A percentile compares a stretch with the other conserved stretches of the same genome.
These are phyloP conservation scores for Phyllosticta ampelicida DNA, from an alignment of 2,329 filamentous ascomycete species.

Conservation along the genomic window DNA sequence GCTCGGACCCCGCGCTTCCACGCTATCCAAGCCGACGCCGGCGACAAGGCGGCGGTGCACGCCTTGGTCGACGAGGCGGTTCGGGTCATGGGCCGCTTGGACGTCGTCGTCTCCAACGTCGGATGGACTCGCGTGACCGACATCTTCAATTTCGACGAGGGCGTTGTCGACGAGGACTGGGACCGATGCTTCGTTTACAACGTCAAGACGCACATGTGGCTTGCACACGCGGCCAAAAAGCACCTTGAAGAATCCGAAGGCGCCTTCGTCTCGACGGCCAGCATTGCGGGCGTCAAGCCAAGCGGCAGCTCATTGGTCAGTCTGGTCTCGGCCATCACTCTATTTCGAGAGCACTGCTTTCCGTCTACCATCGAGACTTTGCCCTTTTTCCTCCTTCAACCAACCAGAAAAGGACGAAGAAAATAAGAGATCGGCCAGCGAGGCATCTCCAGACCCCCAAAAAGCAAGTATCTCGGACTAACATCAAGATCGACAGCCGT, in stretches of 20 bases:
- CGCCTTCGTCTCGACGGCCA: slow-evolving; percentile 53
- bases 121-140: slow-evolving; percentile 53
- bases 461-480: background rate
- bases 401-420: background rate
- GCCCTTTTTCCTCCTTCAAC: no score
- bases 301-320: slow-evolving; percentile 46
- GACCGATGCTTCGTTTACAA: slow-evolving; percentile 56
- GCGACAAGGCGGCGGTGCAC: slow-evolving; percentile 31
- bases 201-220: slow-evolving; percentile 40
- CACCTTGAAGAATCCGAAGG: slow-evolving; percentile 50
- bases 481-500: slow-evolving; percentile 40
- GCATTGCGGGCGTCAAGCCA: slow-evolving; percentile 52
- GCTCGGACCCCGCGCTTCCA: slow-evolving; percentile 28
- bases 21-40: slow-evolving; percentile 37
- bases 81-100: slow-evolving; percentile 35
- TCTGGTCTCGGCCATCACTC: background rate
- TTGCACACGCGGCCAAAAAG: slow-evolving; percentile 47
- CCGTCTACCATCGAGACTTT: no score
- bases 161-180: slow-evolving; percentile 52
- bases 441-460: background rate
- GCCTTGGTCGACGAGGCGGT: slow-evolving; percentile 35
- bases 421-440: background rate
- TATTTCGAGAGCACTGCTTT: background rate
- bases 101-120: slow-evolving; percentile 40
- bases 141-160: slow-evolving; percentile 48